These are phyloP conservation scores for Saitoella complicata DNA, from an alignment of 805 yeast genomes.

Conservation along the genomic window DNA sequence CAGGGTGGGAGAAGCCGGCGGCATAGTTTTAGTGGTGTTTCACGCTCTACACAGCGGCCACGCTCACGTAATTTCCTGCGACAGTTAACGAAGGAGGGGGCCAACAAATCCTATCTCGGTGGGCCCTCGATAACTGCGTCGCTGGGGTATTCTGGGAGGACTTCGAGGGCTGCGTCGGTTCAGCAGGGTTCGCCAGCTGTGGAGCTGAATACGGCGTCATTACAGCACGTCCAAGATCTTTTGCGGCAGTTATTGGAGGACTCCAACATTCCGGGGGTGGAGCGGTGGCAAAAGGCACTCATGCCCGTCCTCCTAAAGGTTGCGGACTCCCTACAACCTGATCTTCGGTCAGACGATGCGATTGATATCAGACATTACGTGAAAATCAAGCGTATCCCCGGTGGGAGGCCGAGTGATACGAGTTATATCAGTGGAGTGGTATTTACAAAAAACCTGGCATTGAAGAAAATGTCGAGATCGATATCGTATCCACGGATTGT, in stretches of 20 bases:
- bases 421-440: slow-evolving; percentile 59
- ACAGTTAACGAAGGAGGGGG: too few relatives aligned
- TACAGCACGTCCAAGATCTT: slow-evolving; percentile 34
- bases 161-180: neutral
- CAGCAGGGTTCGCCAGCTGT: slow-evolving; percentile 7
- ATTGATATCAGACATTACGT: slow-evolving; percentile 79
- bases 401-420: slow-evolving; percentile 51
- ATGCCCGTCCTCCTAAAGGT: slow-evolving; percentile 33
- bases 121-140: too few relatives aligned
- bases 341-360: slow-evolving; percentile 47
- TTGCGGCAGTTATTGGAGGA: slow-evolving; percentile 47
- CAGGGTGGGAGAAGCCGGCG: too few relatives aligned
- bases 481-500: slow-evolving; percentile 60
- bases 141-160: neutral
- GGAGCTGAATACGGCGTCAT: slow-evolving; percentile 15
- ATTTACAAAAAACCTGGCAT: slow-evolving; percentile 69
- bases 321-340: slow-evolving; percentile 46
- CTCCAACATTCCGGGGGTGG: slow-evolving; percentile 32
- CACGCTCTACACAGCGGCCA: too few relatives aligned
- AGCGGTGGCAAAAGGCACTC: slow-evolving; percentile 45
- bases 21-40: too few relatives aligned
- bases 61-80: too few relatives aligned
- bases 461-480: slow-evolving; percentile 55
- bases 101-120: too few relatives aligned
- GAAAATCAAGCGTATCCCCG: slow-evolving; percentile 69